Evolutionary conservation across 805 yeast genomes (phyloP).

Genomic region (Kodamaea restingae): DNA sequence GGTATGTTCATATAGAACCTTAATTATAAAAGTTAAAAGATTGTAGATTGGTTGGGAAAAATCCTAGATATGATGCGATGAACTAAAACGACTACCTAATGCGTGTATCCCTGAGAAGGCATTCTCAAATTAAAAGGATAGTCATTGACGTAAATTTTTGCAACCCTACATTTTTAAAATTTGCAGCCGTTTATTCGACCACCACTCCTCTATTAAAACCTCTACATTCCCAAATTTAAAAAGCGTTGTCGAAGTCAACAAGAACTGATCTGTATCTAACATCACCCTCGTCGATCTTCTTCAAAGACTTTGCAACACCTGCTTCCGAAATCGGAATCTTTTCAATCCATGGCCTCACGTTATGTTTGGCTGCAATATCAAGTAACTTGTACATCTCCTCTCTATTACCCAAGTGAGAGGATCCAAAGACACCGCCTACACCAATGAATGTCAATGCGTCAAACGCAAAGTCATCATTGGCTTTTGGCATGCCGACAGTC

Average conservation of each 20-base stretch:
- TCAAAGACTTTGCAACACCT: slow-evolving; percentile 52
- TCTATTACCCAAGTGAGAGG: slow-evolving; percentile 60
- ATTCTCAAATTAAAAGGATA: too few species aligned
- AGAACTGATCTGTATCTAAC: slow-evolving; percentile 63
- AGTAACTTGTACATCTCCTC: slow-evolving; percentile 65
- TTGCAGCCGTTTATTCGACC: neutral
- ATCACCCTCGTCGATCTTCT: slow-evolving; percentile 51
- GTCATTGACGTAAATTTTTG: too few species aligned
- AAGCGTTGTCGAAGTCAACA: slow-evolving; percentile 48
- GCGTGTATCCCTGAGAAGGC: too few species aligned
- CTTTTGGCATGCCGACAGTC: slow-evolving; percentile 63
- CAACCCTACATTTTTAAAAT: neutral
- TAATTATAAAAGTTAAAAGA: too few species aligned
- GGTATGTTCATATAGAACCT: too few species aligned
- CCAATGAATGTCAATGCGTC: slow-evolving; percentile 50
- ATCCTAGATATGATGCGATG: too few species aligned
- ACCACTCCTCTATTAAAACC: neutral
- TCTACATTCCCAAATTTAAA: neutral
- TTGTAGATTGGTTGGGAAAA: too few species aligned
- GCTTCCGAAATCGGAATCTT: slow-evolving; percentile 49
- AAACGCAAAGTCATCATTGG: slow-evolving; percentile 38
- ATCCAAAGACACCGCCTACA: slow-evolving; percentile 50
- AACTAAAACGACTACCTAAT: too few species aligned
- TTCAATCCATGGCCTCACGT: slow-evolving; percentile 62
- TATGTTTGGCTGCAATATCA: slow-evolving; percentile 55